These are phyloP conservation scores for Ophiostoma ulmi DNA, from an alignment of 2,329 filamentous ascomycete genomes.

Conservation along the genomic window DNA sequence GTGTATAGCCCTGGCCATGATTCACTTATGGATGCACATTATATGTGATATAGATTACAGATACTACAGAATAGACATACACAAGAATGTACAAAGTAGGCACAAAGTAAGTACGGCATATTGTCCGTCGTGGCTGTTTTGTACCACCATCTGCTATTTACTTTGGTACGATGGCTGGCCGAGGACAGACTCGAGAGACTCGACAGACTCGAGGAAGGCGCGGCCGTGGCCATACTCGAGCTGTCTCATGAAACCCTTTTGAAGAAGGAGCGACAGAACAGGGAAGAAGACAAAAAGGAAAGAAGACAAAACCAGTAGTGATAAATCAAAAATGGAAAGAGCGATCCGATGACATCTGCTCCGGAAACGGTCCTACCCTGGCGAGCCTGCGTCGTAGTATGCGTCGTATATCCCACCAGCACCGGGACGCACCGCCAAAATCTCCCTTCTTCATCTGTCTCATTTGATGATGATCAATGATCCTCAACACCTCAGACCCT, in stretches of 20 bases:
- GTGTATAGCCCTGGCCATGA: not conserved
- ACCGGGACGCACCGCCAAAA: not conserved
- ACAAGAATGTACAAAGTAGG: not conserved
- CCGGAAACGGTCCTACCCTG: not conserved
- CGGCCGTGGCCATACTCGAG: constrained; percentile 4
- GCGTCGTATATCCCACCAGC: not conserved
- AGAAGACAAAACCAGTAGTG: too few relatives aligned
- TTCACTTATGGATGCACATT: not conserved
- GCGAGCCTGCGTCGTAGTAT: not conserved
- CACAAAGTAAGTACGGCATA: not conserved
- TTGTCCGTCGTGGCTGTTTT: constrained; percentile 12
- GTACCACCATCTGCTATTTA: not conserved
- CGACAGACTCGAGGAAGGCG: constrained; percentile 13
- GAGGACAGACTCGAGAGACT: not conserved
- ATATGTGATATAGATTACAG: not conserved
- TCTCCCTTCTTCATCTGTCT: not conserved
- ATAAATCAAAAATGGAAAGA: not conserved
- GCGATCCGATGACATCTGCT: not conserved
- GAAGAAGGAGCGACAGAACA: constrained; percentile 7
- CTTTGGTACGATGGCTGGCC: not conserved
- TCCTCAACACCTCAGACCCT: not conserved
- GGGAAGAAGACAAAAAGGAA: not conserved
- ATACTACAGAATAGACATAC: not conserved
- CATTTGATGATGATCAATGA: not conserved
- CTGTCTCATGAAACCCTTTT: not conserved